Evolutionary conservation across 1,139 yeast species (phyloP).

Genomic region (Debaryomyces singareniensis): DNA sequence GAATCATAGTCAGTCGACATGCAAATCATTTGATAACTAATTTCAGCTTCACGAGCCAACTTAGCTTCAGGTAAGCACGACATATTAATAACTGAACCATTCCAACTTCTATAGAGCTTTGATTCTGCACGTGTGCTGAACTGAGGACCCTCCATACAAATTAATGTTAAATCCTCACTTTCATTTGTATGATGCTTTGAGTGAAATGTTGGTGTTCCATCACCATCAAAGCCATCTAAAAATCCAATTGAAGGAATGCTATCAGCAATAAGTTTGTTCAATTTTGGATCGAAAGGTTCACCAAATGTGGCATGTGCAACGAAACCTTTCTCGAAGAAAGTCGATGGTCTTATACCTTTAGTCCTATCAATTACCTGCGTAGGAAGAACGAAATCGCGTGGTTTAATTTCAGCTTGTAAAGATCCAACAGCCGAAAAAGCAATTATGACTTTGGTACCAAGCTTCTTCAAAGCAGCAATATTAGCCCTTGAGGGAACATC

Average conservation of each 20-base stretch:
- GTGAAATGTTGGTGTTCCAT: slow-evolving; percentile 45
- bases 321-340: slow-evolving; percentile 87
- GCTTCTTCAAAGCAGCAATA: slow-evolving; percentile 84
- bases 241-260: slow-evolving; percentile 46
- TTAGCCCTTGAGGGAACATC: slow-evolving; percentile 93
- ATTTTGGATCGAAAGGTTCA: slow-evolving; percentile 81
- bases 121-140: slow-evolving; percentile 98
- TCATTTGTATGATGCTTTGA: slow-evolving; percentile 43
- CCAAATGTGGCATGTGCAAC: slow-evolving; percentile 98
- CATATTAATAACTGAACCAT: slow-evolving; percentile 95
- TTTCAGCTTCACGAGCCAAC: slow-evolving; percentile 95
- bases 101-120: slow-evolving; percentile 78
- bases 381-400: slow-evolving; percentile 92
- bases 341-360: slow-evolving; percentile 85
- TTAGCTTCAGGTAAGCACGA: slow-evolving; percentile 93
- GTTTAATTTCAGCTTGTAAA: slow-evolving; percentile 78
- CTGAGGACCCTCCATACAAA: slow-evolving; percentile 99
- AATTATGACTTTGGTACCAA: slow-evolving; percentile 82
- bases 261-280: slow-evolving; percentile 60
- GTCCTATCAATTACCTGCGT: slow-evolving; percentile 96
- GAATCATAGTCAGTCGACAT: slow-evolving; percentile 99
- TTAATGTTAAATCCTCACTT: slow-evolving; percentile 67
- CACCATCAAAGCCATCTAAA: slow-evolving; percentile 45
- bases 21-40: slow-evolving; percentile 94
- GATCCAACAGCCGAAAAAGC: slow-evolving; percentile 98